Evolutionary conservation across 495 filamentous ascomycete genomes (phyloP).

Genomic region (Cetradonia linearis): DNA sequence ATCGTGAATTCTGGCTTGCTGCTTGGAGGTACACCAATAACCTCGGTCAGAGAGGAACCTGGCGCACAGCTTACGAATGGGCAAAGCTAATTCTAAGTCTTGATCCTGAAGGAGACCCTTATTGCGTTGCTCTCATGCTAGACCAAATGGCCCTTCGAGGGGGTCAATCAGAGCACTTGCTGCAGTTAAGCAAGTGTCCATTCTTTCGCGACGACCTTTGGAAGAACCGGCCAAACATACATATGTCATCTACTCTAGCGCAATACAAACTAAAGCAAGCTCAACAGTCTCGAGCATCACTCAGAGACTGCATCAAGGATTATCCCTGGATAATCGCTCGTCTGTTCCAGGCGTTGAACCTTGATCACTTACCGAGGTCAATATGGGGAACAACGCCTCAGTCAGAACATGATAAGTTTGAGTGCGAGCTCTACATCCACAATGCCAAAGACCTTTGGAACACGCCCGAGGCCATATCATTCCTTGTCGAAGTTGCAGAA

Average conservation of each 20-base stretch:
- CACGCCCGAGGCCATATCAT: slow-evolving; percentile 55
- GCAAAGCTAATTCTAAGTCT: slow-evolving; percentile 71
- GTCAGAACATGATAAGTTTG: slow-evolving; percentile 56
- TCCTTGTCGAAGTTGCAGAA: slow-evolving; percentile 64
- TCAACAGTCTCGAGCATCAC: slow-evolving; percentile 49
- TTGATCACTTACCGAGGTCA: slow-evolving; percentile 58
- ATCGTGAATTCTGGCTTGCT: slow-evolving; percentile 85
- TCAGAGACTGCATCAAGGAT: slow-evolving; percentile 54
- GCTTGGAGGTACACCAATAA: slow-evolving; percentile 80
- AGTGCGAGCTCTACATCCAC: slow-evolving; percentile 68
- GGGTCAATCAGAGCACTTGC: slow-evolving; percentile 61
- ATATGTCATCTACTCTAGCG: slow-evolving; percentile 64
- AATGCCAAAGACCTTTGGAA: slow-evolving; percentile 87
- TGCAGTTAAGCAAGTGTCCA: slow-evolving; percentile 56
- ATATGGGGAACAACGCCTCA: slow-evolving; percentile 73
- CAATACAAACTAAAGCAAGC: slow-evolving; percentile 56
- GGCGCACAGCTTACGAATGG: slow-evolving; percentile 89
- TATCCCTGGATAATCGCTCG: slow-evolving; percentile 74
- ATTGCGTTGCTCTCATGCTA: slow-evolving; percentile 63
- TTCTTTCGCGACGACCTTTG: slow-evolving; percentile 40
- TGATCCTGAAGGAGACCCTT: slow-evolving; percentile 67
- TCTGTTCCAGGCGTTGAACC: slow-evolving; percentile 64
- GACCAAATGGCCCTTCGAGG: slow-evolving; percentile 78
- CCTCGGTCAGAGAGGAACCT: slow-evolving; percentile 82
- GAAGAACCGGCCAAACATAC: slow-evolving; percentile 49